Evolutionary conservation across 2,329 filamentous ascomycete species (phyloP).

Genomic region (Zymoseptoria pseudotritici): DNA sequence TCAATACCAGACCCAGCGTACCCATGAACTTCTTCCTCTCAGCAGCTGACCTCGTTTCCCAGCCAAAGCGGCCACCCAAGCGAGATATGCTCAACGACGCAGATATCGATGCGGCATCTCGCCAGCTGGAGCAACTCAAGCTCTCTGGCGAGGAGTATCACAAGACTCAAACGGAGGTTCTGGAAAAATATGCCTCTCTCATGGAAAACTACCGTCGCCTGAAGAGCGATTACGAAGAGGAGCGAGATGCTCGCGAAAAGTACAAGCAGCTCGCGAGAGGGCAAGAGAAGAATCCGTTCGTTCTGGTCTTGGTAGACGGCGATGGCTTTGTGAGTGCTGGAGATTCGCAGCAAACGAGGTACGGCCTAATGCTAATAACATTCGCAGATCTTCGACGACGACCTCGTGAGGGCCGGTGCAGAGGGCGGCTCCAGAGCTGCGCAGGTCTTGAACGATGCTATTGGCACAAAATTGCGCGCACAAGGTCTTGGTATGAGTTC

Average conservation of each 20-base stretch:
- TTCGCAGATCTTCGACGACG: conserved; percentile 23
- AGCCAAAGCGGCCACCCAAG: not conserved
- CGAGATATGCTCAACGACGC: conserved; percentile 14
- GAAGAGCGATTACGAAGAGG: conserved; percentile 52
- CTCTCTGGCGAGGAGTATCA: conserved; percentile 15
- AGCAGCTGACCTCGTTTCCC: not conserved
- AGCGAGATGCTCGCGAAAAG: conserved; percentile 45
- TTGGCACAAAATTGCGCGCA: conserved; percentile 40
- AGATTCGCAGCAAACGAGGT: not conserved
- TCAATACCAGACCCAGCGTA: not conserved
- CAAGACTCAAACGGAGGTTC: conserved; percentile 24
- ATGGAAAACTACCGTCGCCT: conserved; percentile 46
- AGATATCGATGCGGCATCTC: conserved; percentile 11
- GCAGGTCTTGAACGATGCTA: conserved; percentile 44
- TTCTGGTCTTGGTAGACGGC: conserved; percentile 55
- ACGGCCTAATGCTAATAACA: not conserved
- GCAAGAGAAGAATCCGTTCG: conserved; percentile 50
- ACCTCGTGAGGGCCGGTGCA: conserved; percentile 21
- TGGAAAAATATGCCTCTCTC: conserved; percentile 33
- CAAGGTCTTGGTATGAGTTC: conserved; percentile 30
- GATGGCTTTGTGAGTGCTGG: conserved; percentile 45
- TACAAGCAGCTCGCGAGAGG: conserved; percentile 47
- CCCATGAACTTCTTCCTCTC: not conserved
- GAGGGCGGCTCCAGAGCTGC: conserved; percentile 51
- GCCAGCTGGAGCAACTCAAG: conserved; percentile 20